phyloP scores from a whole-genome alignment of 1,139 yeast species.

The Pichia sp. region DNA sequence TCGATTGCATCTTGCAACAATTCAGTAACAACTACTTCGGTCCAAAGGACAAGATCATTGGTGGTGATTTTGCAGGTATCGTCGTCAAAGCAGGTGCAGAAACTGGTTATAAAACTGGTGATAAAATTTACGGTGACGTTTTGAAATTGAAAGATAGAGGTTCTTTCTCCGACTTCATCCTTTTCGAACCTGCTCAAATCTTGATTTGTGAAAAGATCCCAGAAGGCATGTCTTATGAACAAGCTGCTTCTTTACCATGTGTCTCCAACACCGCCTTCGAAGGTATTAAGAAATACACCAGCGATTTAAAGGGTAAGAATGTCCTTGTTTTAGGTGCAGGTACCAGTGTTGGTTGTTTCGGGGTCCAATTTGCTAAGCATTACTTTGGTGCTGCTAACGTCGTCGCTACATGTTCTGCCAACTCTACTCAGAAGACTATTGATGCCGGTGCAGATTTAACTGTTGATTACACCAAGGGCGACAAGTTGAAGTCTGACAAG shows the following conservation, averaged over 20 bases:
- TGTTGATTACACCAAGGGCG: conserved; percentile 29
- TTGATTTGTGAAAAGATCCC: conserved; percentile 47
- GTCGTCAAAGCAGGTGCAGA: conserved; percentile 57
- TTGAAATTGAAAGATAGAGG: conserved; percentile 48
- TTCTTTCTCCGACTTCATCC: conserved; percentile 47
- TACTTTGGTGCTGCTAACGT: conserved; percentile 41
- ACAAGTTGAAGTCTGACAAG: conserved; percentile 33
- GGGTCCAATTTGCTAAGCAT: conserved; percentile 55
- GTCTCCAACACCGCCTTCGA: conserved; percentile 38
- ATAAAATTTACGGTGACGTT: conserved; percentile 59
- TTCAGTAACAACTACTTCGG: conserved; percentile 32
- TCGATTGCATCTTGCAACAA: conserved; percentile 50
- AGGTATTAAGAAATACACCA: conserved; percentile 29
- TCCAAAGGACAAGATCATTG: conserved; percentile 43
- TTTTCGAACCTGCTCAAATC: conserved; percentile 37
- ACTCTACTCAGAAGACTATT: conserved; percentile 17
- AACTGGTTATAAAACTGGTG: conserved; percentile 48
- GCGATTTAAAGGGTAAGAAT: conserved; percentile 23
- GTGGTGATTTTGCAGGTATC: conserved; percentile 68
- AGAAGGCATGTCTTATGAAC: conserved; percentile 41
- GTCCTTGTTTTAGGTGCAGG: conserved; percentile 73
- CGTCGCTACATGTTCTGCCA: conserved; percentile 43
- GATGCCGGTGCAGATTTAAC: conserved; percentile 23
- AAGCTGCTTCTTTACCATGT: conserved; percentile 61
- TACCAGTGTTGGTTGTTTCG: conserved; percentile 65